A percentile compares a stretch with the other conserved stretches of the same genome.
Evolutionary conservation across 1,284 basidiomycete genomes (phyloP).

Genomic region (Coniferiporia weirii): DNA sequence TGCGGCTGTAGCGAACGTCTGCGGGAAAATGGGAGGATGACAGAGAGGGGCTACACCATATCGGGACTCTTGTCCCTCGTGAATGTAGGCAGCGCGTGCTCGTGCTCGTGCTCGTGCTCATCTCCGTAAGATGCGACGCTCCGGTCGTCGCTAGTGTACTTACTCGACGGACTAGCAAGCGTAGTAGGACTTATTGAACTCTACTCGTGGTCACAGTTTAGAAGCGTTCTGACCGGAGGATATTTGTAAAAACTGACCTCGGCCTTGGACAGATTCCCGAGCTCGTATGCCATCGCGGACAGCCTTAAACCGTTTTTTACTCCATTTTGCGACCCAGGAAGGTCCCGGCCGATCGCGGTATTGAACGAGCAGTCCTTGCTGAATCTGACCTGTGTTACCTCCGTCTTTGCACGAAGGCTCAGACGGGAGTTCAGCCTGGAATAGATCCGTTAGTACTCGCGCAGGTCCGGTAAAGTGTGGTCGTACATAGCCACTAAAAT

Average conservation of each 20-base stretch:
- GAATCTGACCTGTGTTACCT: conserved; percentile 8
- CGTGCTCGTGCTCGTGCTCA: background rate
- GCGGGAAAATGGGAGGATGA: no score
- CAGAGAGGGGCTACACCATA: no score
- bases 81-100: background rate
- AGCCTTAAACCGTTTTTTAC: conserved; percentile 4
- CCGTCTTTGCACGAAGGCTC: conserved; percentile 7
- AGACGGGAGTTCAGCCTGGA: conserved; percentile 13
- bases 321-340: background rate
- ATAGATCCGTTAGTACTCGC: background rate
- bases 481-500: conserved; percentile 15
- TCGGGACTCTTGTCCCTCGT: background rate
- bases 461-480: background rate
- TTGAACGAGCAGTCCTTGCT: conserved; percentile 16
- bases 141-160: background rate
- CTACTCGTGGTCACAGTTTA: background rate
- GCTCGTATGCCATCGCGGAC: conserved; percentile 6
- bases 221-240: background rate
- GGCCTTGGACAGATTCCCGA: conserved; percentile 6
- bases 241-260: background rate
- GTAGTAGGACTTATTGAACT: conserved; percentile 6
- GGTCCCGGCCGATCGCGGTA: conserved; percentile 4
- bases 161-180: conserved; percentile 5
- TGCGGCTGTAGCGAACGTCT: no score
- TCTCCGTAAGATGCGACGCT: background rate